Evolutionary conservation across 192 early-diverging fungal genomes (phyloP).

Genomic region (Entrophospora sp.): DNA sequence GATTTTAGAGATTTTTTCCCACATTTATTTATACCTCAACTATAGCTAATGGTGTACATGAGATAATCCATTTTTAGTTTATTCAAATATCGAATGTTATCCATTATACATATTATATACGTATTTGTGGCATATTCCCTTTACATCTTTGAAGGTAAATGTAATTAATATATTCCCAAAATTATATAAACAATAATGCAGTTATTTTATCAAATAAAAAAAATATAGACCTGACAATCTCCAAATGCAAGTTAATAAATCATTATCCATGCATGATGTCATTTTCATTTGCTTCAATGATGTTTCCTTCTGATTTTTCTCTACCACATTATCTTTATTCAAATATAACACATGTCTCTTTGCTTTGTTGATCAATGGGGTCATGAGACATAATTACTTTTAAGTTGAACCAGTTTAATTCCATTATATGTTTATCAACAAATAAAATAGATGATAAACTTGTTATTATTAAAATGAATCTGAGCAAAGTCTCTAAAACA

Average conservation of each 20-base stretch:
- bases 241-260: constrained; percentile 99
- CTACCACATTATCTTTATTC: constrained; percentile 76
- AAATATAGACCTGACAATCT: constrained; percentile 59
- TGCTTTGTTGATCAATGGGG: constrained; percentile 92
- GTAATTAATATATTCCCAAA: neutral
- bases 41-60: constrained; percentile 95
- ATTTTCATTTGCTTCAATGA: constrained; percentile 87
- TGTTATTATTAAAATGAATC: too few relatives aligned
- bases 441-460: too few relatives aligned
- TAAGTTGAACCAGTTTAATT: too few relatives aligned
- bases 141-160: constrained; percentile 82
- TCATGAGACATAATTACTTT: constrained; percentile 88
- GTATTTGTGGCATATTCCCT: constrained; percentile 91
- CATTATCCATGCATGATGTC: constrained; percentile 88
- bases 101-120: constrained; percentile 94
- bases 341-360: constrained; percentile 82
- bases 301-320: constrained; percentile 74
- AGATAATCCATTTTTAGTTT: constrained; percentile 85
- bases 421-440: too few relatives aligned
- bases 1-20: too few relatives aligned
- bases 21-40: constrained; percentile 67
- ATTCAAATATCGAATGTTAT: constrained; percentile 90
- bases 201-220: neutral
- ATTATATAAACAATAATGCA: neutral
- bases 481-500: too few relatives aligned